Conservation (phyloP, 129 eudicot genomes). For the Glebionis coronaria region DNA sequence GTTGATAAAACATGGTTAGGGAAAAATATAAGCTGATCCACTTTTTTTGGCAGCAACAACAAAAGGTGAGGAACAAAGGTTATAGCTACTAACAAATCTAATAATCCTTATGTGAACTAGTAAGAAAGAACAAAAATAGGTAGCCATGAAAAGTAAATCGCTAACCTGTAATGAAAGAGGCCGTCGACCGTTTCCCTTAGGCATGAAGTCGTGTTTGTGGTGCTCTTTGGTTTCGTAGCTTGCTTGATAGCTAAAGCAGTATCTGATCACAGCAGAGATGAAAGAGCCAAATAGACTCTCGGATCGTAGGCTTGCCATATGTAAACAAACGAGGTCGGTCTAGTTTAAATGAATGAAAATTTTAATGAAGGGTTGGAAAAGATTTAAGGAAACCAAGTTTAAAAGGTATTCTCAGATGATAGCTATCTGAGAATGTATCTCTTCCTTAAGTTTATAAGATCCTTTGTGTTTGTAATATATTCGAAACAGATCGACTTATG, state of each 20-base stretch:
- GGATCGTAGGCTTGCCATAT: constrained; percentile 42
- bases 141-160: constrained; percentile 9
- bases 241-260: constrained; percentile 51
- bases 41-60: constrained; percentile 30
- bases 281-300: constrained; percentile 47
- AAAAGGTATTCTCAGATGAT: constrained; percentile 46
- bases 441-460: constrained; percentile 31
- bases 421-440: constrained; percentile 19
- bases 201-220: constrained; percentile 50
- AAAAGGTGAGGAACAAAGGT: constrained; percentile 16
- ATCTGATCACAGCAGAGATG: constrained; percentile 38
- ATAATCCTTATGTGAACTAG: background rate
- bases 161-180: constrained; percentile 84
- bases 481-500: constrained; percentile 38
- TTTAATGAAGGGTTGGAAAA: background rate
- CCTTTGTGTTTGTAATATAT: constrained; percentile 37
- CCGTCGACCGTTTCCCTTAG: constrained; percentile 71
- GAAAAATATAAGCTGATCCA: constrained; percentile 21
- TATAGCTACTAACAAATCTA: constrained; percentile 16
- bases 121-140: background rate
- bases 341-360: constrained; percentile 14
- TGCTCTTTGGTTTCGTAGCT: constrained; percentile 29
- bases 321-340: background rate
- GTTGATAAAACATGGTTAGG: constrained; percentile 9
- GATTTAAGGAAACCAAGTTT: constrained; percentile 30